A percentile compares a stretch with the other conserved stretches of the same genome.
These are phyloP conservation scores for Coemansia sp. DNA, from an alignment of 192 early-diverging fungal species.

Conservation along the genomic window DNA sequence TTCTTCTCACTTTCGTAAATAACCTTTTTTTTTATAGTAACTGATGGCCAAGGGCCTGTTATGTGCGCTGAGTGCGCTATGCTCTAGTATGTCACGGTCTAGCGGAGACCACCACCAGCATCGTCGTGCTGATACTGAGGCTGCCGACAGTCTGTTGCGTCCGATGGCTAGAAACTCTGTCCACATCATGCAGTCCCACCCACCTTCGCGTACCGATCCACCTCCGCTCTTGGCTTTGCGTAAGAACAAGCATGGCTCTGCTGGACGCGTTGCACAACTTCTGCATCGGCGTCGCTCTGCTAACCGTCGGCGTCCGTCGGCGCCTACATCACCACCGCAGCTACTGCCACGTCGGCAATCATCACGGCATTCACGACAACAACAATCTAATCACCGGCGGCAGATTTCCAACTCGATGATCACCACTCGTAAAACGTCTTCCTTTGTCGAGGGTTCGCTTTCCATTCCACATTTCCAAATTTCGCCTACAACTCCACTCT, in stretches of 20 bases:
- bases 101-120: not conserved
- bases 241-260: not conserved
- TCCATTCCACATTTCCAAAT: not conserved
- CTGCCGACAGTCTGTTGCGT: not conserved
- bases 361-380: not conserved
- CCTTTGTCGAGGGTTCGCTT: not conserved
- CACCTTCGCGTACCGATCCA: not conserved
- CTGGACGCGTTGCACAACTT: not conserved
- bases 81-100: not conserved
- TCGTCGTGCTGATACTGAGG: not conserved
- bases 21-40: not conserved
- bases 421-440: not conserved
- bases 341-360: not conserved
- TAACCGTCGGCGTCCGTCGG: not conserved
- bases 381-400: not conserved
- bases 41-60: slow-evolving; percentile 14
- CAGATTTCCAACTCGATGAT: not conserved
- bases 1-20: not conserved
- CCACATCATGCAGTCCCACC: slow-evolving; percentile 31
- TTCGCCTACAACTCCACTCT: not conserved
- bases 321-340: not conserved
- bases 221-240: not conserved
- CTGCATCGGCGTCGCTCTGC: not conserved
- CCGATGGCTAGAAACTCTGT: slow-evolving; percentile 25
- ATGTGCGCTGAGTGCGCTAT: slow-evolving; percentile 18